Evolutionary conservation across 1,139 yeast species (phyloP).

Genomic region (Geotrichum restrictum): DNA sequence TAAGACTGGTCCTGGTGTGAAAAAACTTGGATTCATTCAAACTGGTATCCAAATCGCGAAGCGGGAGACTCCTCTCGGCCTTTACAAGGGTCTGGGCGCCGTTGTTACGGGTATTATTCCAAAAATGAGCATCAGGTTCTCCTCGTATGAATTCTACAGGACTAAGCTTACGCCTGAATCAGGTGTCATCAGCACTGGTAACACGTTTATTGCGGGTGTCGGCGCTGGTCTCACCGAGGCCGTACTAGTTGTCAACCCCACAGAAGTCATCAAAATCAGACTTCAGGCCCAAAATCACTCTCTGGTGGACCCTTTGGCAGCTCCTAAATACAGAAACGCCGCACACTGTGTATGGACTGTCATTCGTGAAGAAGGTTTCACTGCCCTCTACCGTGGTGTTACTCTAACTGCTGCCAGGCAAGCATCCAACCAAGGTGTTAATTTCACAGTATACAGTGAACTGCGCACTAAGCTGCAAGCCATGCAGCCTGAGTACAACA

Average conservation of each 20-base stretch:
- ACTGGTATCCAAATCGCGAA: slow-evolving; percentile 77
- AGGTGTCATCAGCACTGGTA: slow-evolving; percentile 62
- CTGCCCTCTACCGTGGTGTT: slow-evolving; percentile 90
- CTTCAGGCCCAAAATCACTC: slow-evolving; percentile 94
- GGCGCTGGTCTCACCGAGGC: slow-evolving; percentile 98
- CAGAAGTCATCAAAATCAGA: slow-evolving; percentile 95
- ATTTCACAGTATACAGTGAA: slow-evolving; percentile 91
- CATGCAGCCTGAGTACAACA: slow-evolving; percentile 51
- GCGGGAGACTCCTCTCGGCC: slow-evolving; percentile 78
- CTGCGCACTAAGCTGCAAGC: slow-evolving; percentile 67
- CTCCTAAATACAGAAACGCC: slow-evolving; percentile 87
- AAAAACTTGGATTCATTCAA: slow-evolving; percentile 77
- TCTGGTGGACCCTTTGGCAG: slow-evolving; percentile 72
- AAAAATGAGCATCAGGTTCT: slow-evolving; percentile 94
- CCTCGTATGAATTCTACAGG: slow-evolving; percentile 88
- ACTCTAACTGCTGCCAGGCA: slow-evolving; percentile 95
- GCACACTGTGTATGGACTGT: slow-evolving; percentile 85
- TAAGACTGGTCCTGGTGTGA: slow-evolving; percentile 42
- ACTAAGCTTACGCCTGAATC: slow-evolving; percentile 57
- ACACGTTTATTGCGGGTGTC: slow-evolving; percentile 85
- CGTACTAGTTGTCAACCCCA: slow-evolving; percentile 88
- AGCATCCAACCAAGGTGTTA: slow-evolving; percentile 97
- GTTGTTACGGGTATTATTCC: slow-evolving; percentile 97
- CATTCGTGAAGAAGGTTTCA: slow-evolving; percentile 84
- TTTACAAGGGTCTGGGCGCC: slow-evolving; percentile 94